Evolutionary conservation across 345 rosid genomes (phyloP), one percentile per base, ranked within the genome.

Genomic region (Rubroshorea leprosula): DNA sequence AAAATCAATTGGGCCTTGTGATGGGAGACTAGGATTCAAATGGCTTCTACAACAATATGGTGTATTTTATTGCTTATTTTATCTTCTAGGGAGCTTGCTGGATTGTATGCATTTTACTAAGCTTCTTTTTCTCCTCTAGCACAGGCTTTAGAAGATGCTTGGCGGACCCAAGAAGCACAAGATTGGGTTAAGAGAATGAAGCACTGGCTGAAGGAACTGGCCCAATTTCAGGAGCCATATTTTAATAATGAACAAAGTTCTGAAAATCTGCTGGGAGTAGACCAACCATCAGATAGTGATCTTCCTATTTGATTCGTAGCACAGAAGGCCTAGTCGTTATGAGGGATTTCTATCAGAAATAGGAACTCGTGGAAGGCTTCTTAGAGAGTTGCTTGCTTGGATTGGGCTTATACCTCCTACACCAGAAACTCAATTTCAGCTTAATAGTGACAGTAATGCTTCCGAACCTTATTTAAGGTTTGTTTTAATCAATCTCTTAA

Each of bases 221-320:
- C 92, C 21, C 69, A 75, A 63, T 75, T 79, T 47, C 82, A 62
- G 68, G 77, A 77, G 61, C 74, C 85, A 58, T 80, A 80, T 66
- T 69, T 77, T 38, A 69, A 58, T 46, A 66, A 62, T 48, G 72
- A 69, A 51, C 73, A 80, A 63, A 69, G 64, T 25, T 72, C 78
- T 57, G 76, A 78, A 61, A 72, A 70, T 56, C 54, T 67, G 18
- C 64, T 61, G 58, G 78, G 54, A 49, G 66, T 54, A 21, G 83
- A 78, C 41, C 77, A 79, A 55, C 68, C 74, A 68, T 73, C 86
- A 68, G 83, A 78, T 57, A 66, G 70, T 16, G 86, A 84, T 23
- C 95, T 92, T 57, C 96, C 96, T 38, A 83, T 92, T 62, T 78
- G 93, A 74, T 61, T 86, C 61, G 96, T 96, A 52, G 96, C 98